A percentile compares a stretch with the other conserved stretches of the same genome.
These are phyloP conservation scores for Ophiostoma sp. DNA, from an alignment of 2,329 filamentous ascomycete genomes.

Conservation along the genomic window DNA sequence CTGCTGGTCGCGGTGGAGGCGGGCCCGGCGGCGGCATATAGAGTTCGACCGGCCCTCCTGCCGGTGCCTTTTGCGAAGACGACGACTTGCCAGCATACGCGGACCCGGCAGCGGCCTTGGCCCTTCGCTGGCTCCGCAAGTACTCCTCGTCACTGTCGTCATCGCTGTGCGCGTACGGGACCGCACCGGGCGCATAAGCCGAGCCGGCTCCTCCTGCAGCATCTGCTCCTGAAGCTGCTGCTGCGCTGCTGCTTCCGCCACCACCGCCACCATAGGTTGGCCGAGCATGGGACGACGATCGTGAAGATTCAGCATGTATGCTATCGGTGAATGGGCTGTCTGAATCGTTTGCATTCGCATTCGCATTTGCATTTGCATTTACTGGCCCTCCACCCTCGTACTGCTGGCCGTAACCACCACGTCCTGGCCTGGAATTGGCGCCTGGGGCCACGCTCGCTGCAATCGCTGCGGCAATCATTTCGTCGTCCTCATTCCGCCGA, in stretches of 20 bases:
- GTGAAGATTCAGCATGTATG: constrained; percentile 21
- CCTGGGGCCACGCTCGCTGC: constrained; percentile 26
- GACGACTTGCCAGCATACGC: background rate
- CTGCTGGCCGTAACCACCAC: background rate
- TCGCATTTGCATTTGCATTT: background rate
- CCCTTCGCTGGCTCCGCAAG: constrained; percentile 21
- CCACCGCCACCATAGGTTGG: constrained; percentile 9
- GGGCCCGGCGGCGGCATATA: constrained; percentile 3
- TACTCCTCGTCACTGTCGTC: constrained; percentile 24
- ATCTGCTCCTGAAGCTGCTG: background rate
- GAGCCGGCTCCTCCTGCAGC: constrained; percentile 2
- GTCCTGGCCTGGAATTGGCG: background rate
- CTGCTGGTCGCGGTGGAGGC: background rate
- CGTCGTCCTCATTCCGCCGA: constrained; percentile 21
- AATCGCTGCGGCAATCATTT: constrained; percentile 26
- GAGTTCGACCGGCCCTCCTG: background rate
- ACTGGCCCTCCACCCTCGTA: background rate
- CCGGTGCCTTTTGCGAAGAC: constrained; percentile 6
- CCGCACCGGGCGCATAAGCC: background rate
- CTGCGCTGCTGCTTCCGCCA: constrained; percentile 14
- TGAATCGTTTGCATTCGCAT: constrained; percentile 5
- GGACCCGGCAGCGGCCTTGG: constrained; percentile 11
- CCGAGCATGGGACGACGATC: constrained; percentile 24
- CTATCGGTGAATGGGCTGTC: constrained; percentile 24
- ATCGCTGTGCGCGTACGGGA: constrained; percentile 21